Evolutionary conservation across 148 eudicot species (phyloP).

Genomic region (Vaccinium corymbosum): DNA sequence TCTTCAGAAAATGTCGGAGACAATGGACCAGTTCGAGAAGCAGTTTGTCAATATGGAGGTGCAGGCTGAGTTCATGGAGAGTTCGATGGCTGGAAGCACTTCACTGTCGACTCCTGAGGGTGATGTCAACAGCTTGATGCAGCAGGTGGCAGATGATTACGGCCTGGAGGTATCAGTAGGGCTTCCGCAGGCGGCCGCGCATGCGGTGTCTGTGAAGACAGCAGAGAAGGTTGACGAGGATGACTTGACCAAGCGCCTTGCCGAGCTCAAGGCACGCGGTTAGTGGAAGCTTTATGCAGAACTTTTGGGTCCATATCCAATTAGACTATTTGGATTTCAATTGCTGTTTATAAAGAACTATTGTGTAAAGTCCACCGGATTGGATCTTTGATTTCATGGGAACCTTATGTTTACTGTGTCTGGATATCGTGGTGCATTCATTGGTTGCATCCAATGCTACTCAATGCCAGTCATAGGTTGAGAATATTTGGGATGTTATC

Average conservation of each 20-base stretch:
- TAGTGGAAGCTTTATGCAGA: slow-evolving; percentile 3
- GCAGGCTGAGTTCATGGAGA: slow-evolving; percentile 78
- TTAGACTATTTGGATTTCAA: not conserved
- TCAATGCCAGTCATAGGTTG: not conserved
- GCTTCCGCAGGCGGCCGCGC: slow-evolving; percentile 61
- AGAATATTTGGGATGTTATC: not conserved
- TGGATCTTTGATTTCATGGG: not conserved
- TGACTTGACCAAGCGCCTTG: slow-evolving; percentile 62
- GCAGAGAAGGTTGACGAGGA: slow-evolving; percentile 62
- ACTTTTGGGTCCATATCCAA: not conserved
- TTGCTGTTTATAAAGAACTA: not conserved
- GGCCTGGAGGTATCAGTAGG: slow-evolving; percentile 73
- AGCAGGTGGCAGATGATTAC: slow-evolving; percentile 73
- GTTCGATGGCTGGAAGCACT: slow-evolving; percentile 69
- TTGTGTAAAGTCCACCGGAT: not conserved
- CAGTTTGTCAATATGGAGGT: slow-evolving; percentile 88
- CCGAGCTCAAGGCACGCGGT: slow-evolving; percentile 70
- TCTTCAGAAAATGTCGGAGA: slow-evolving; percentile 73
- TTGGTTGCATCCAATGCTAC: not conserved
- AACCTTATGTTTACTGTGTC: not conserved
- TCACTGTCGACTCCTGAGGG: slow-evolving; percentile 66
- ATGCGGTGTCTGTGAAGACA: slow-evolving; percentile 33
- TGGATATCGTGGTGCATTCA: not conserved
- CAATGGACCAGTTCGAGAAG: slow-evolving; percentile 67
- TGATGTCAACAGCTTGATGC: slow-evolving; percentile 65